phyloP scores from a whole-genome alignment of 352 stramenopile genomes.

The Pythium rhizo-oryzae region DNA sequence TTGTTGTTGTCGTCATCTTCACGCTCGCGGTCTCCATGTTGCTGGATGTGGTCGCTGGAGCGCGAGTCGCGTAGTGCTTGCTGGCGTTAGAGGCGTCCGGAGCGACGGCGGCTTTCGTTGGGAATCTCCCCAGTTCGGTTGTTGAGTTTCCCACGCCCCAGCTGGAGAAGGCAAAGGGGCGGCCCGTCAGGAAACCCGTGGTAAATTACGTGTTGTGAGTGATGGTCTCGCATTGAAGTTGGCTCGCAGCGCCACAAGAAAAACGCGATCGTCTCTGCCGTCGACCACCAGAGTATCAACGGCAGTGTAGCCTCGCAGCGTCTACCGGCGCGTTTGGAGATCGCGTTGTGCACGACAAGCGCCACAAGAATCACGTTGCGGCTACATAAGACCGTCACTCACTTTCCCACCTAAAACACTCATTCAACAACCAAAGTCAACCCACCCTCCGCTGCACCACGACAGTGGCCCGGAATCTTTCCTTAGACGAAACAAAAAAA shows the following conservation, averaged over 20 bases:
- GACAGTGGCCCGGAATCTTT: neutral
- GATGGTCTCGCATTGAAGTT: conserved; percentile 42
- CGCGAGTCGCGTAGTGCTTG: neutral
- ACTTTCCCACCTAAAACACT: neutral
- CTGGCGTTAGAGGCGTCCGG: neutral
- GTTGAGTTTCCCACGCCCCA: neutral
- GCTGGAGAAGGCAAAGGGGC: neutral
- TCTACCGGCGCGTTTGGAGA: no score
- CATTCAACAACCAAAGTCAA: neutral
- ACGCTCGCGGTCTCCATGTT: conserved; percentile 24
- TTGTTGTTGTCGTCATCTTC: neutral
- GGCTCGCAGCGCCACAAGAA: neutral
- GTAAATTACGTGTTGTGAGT: conserved; percentile 34
- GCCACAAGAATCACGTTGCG: no score
- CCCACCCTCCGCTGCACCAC: neutral
- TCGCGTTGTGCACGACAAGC: no score
- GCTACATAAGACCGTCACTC: neutral
- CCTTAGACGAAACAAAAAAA: neutral
- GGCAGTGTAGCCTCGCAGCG: no score
- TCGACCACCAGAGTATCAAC: no score
- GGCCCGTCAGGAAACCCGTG: conserved; percentile 9
- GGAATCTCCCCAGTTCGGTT: conserved; percentile 4
- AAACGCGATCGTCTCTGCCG: neutral
- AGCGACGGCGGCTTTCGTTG: neutral
- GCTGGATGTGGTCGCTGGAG: no score